Percentiles rank a stretch among this genome's conserved stretches.
Conservation (phyloP, 371 early-diverging fungal species). For the Thermomucor indicae-seudaticae region DNA sequence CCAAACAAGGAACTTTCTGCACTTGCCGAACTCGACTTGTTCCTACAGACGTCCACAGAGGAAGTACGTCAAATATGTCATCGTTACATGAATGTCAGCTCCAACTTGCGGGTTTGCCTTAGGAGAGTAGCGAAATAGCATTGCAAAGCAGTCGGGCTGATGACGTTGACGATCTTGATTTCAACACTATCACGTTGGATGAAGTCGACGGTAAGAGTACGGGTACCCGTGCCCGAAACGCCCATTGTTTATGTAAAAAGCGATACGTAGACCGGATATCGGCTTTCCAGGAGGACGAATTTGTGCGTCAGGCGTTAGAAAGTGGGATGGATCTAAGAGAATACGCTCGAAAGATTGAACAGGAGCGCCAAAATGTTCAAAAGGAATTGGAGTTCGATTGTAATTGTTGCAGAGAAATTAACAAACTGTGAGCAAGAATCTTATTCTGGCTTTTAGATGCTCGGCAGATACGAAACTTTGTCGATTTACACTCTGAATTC, state of each 20-base stretch:
- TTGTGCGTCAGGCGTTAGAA: constrained; percentile 74
- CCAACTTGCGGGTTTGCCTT: not conserved
- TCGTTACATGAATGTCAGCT: not conserved
- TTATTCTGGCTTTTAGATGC: too few relatives aligned
- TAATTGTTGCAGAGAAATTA: constrained; percentile 13
- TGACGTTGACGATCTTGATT: constrained; percentile 35
- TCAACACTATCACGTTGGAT: constrained; percentile 44
- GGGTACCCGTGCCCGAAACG: not conserved
- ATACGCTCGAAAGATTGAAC: constrained; percentile 73
- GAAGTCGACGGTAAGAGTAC: constrained; percentile 48
- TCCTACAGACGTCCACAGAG: constrained; percentile 14
- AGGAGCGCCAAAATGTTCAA: constrained; percentile 67
- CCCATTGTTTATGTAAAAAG: not conserved
- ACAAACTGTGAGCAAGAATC: too few relatives aligned
- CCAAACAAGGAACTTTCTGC: too few relatives aligned
- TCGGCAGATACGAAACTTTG: constrained; percentile 61
- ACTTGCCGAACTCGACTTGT: constrained; percentile 26
- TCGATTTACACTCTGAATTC: constrained; percentile 71
- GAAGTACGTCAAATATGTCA: not conserved
- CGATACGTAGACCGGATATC: constrained; percentile 46
- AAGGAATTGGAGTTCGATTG: constrained; percentile 71
- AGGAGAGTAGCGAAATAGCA: too few relatives aligned
- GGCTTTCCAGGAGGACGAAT: constrained; percentile 73
- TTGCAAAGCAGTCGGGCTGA: constrained; percentile 7
- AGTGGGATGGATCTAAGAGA: constrained; percentile 87